These are phyloP conservation scores for Phyllosticta citriasiana DNA, from an alignment of 2,329 filamentous ascomycete species.

Conservation along the genomic window DNA sequence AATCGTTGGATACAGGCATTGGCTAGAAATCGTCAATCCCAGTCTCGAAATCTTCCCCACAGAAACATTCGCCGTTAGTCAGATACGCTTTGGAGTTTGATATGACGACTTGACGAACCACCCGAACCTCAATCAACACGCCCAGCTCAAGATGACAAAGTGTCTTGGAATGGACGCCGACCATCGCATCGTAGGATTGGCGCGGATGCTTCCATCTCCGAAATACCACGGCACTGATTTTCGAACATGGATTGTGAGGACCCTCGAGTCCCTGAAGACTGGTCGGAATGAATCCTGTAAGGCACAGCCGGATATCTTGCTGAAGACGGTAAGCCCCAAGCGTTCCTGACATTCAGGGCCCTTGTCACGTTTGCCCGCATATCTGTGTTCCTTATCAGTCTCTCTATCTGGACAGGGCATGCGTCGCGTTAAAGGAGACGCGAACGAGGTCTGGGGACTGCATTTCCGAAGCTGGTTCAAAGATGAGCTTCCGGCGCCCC, in stretches of 20 bases:
- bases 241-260: background rate
- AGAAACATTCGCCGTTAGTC: background rate
- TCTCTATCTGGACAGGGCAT: background rate
- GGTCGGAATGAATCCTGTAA: background rate
- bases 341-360: background rate
- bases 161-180: background rate
- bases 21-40: background rate
- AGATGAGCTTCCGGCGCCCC: background rate
- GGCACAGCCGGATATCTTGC: background rate
- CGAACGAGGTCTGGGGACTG: background rate
- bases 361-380: background rate
- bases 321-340: background rate
- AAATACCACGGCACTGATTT: background rate
- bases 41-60: background rate
- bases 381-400: background rate
- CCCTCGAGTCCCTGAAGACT: background rate
- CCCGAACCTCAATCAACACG: background rate
- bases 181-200: background rate
- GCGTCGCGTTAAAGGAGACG: background rate
- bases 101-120: background rate
- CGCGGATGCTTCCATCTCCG: background rate
- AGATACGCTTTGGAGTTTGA: background rate
- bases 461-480: background rate
- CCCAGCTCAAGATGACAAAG: background rate
- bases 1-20: background rate